A percentile compares a stretch with the other conserved stretches of the same genome.
These are phyloP conservation scores for Penicillium lividum DNA, from an alignment of 495 filamentous ascomycete species.

Conservation along the genomic window DNA sequence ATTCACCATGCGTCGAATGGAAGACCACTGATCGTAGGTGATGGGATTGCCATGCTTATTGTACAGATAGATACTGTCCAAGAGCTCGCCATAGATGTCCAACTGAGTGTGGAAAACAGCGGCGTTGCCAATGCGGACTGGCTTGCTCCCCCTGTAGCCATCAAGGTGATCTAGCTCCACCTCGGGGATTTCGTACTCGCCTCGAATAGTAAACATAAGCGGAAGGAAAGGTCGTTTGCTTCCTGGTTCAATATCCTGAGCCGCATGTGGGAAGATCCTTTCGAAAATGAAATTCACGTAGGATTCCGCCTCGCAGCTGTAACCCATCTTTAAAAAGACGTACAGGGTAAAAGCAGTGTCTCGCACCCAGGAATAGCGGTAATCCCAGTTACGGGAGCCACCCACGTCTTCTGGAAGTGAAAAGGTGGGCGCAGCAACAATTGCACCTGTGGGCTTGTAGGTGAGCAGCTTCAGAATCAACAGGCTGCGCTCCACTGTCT, in stretches of 20 bases:
- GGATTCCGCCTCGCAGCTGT: slow-evolving; percentile 69
- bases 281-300: slow-evolving; percentile 76
- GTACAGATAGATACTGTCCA: slow-evolving; percentile 75
- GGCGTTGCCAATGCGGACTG: slow-evolving; percentile 73
- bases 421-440: slow-evolving; percentile 59
- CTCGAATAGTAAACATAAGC: slow-evolving; percentile 76
- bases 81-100: slow-evolving; percentile 74
- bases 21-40: slow-evolving; percentile 69
- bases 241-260: slow-evolving; percentile 44
- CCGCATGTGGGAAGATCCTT: slow-evolving; percentile 50
- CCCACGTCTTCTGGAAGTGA: slow-evolving; percentile 74
- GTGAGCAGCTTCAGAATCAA: slow-evolving; percentile 73
- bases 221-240: slow-evolving; percentile 52
- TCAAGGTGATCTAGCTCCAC: slow-evolving; percentile 63
- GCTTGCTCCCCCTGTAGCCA: slow-evolving; percentile 65
- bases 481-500: slow-evolving; percentile 65
- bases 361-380: slow-evolving; percentile 73
- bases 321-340: slow-evolving; percentile 71
- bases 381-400: slow-evolving; percentile 75
- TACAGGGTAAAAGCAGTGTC: slow-evolving; percentile 76
- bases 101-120: slow-evolving; percentile 73
- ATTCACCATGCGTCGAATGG: slow-evolving; percentile 59
- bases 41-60: slow-evolving; percentile 77
- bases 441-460: slow-evolving; percentile 61
- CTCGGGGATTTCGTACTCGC: slow-evolving; percentile 71